Evolutionary conservation across 331 rosid genomes (phyloP).

Genomic region (Pyracantha coccinea): DNA sequence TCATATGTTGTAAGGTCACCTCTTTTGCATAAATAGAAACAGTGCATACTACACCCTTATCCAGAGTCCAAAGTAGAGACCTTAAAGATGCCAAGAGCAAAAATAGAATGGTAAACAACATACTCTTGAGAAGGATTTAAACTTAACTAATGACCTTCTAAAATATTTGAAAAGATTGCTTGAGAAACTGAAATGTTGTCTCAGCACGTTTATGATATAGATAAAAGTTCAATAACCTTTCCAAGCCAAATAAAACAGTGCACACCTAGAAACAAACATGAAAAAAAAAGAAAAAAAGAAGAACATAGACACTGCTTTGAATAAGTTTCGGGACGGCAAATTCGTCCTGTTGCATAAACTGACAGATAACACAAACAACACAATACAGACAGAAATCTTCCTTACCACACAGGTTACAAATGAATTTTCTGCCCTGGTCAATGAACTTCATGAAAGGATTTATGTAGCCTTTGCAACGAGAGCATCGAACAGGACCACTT

Average conservation of each 20-base stretch:
- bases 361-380: neutral
- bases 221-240: neutral
- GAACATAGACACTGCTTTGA: neutral
- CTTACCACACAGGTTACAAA: slow-evolving; percentile 97
- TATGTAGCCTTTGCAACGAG: slow-evolving; percentile 95
- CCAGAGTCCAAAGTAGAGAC: neutral
- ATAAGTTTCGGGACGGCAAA: neutral
- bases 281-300: neutral
- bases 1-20: slow-evolving; percentile 4
- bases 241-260: neutral
- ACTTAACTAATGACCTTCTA: neutral
- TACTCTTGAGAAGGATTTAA: neutral
- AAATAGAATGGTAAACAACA: neutral
- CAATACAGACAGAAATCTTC: slow-evolving; percentile 11
- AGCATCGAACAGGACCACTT: slow-evolving; percentile 96
- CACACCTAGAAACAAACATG: neutral
- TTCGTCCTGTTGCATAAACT: neutral
- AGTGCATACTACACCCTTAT: neutral
- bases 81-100: neutral
- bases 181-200: neutral
- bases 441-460: slow-evolving; percentile 97
- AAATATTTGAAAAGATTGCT: neutral
- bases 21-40: neutral
- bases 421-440: slow-evolving; percentile 90
- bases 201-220: neutral